Base-by-base conservation (phyloP, 2,329 filamentous ascomycete species). In the Trematosphaeria pertusa region DNA sequence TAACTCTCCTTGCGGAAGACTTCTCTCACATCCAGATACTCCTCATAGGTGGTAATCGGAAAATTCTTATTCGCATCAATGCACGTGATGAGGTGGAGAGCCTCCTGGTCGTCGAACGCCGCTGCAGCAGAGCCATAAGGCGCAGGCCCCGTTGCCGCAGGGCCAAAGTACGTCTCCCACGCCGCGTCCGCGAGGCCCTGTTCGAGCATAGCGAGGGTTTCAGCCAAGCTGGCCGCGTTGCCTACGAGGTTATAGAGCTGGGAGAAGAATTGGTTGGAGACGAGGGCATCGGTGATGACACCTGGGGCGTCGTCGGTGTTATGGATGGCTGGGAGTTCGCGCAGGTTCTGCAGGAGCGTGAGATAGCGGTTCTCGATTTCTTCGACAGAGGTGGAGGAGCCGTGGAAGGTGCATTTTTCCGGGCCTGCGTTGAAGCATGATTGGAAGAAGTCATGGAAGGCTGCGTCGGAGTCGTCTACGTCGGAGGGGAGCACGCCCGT, bases 341-440 rank as follows among this genome's bases (percentile, higher is more conserved):
- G 21, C 5, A 44, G 18, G 9, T 32, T 38, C n/a, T 44, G 21
- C 9, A 44, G 33, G 3, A 44, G n/a, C 3, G 15, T 11, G 12
- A 22, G 11, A 22, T 30, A 44, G 4, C 42, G 42, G 12, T 20
- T 14, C 12, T 37, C 32, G 14, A 43, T 34, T 3, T 37, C 19
- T n/a, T 37, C 35, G 10, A 26, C 35, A 12, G 35, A 37, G 4
- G 18, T 37, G 14, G 18, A 9, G 32, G 21, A 37, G 19, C 26
- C 15, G 18, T 24, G n/a, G 34, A 37, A 44, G 5, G 24, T 10
- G 24, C 42, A 44, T 14, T 30, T 31, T 10, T 31, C n/a, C 5
- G 42, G 26, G 11, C 78, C 78, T 15, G 76, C 81, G 22, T 71
- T 63, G 57, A 78, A 73, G 56, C 83, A 86, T 39, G 77, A 75